These are phyloP conservation scores for Stereocaulon alpinum DNA, from an alignment of 495 filamentous ascomycete species.

Conservation along the genomic window DNA sequence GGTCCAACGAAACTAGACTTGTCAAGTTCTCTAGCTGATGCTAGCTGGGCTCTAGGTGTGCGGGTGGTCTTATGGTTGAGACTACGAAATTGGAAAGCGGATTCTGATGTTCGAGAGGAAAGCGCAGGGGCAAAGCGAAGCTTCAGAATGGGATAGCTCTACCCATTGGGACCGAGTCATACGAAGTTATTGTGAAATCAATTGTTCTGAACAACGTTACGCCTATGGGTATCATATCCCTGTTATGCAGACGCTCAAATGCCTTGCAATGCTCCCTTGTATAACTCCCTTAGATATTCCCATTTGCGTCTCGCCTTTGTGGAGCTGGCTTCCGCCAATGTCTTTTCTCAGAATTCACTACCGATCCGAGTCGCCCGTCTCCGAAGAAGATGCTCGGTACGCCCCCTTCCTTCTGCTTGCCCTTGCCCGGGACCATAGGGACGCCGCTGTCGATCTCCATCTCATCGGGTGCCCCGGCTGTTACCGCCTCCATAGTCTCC, in stretches of 20 bases:
- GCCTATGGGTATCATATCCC: slow-evolving; percentile 19
- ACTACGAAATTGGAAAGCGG: slow-evolving; percentile 64
- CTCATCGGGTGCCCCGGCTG: neutral
- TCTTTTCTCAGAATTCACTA: slow-evolving; percentile 21
- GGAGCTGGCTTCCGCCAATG: slow-evolving; percentile 20
- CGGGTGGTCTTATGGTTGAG: slow-evolving; percentile 65
- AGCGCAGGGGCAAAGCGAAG: neutral
- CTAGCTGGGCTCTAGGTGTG: slow-evolving; percentile 47
- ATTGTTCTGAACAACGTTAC: neutral
- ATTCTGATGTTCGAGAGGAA: neutral
- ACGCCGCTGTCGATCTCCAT: slow-evolving; percentile 8
- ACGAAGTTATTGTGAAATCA: neutral
- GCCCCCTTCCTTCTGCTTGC: neutral
- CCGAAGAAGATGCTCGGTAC: neutral
- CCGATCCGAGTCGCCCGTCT: slow-evolving; percentile 16
- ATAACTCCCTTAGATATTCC: neutral
- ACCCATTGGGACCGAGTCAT: neutral
- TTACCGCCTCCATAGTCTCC: slow-evolving; percentile 20
- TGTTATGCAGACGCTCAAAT: slow-evolving; percentile 7
- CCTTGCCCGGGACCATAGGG: slow-evolving; percentile 23
- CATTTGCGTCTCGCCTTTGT: neutral
- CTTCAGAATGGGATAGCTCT: neutral
- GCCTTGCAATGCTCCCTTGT: slow-evolving; percentile 14
- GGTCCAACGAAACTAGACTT: slow-evolving; percentile 21
- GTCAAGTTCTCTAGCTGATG: neutral